These are phyloP conservation scores for Zea luxurians DNA, from an alignment of 176 grass and related monocot genomes.

Conservation along the genomic window DNA sequence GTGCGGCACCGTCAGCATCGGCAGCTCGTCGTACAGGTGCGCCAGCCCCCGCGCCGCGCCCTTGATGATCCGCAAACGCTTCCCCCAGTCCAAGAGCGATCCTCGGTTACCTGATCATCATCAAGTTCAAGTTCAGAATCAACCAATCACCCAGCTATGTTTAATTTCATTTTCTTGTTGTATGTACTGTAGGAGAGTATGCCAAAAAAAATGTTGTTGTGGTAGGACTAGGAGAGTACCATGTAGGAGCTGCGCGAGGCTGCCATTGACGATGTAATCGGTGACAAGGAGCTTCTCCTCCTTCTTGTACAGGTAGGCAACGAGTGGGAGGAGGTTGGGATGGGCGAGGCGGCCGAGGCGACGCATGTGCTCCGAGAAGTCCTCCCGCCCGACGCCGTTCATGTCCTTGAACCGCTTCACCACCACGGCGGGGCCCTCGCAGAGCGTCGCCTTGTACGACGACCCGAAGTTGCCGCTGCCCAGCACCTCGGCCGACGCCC, in stretches of 20 bases:
- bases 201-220: background rate
- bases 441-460: slow-evolving; percentile 85
- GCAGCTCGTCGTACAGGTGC: slow-evolving; percentile 86
- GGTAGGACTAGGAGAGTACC: slow-evolving; percentile 22
- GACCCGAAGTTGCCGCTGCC: slow-evolving; percentile 79
- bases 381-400: slow-evolving; percentile 82
- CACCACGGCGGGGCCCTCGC: slow-evolving; percentile 55
- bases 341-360: slow-evolving; percentile 76
- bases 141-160: too few species aligned
- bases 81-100: slow-evolving; percentile 62
- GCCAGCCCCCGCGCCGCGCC: slow-evolving; percentile 55
- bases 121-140: background rate
- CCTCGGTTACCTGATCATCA: slow-evolving; percentile 34
- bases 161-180: background rate
- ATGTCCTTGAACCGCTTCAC: slow-evolving; percentile 98
- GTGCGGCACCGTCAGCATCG: slow-evolving; percentile 86
- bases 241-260: slow-evolving; percentile 75
- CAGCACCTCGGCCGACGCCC: slow-evolving; percentile 84
- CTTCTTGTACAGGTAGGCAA: slow-evolving; percentile 93
- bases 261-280: slow-evolving; percentile 64
- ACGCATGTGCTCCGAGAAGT: slow-evolving; percentile 96
- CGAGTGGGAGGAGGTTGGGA: slow-evolving; percentile 81
- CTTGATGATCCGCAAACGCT: slow-evolving; percentile 66
- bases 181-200: background rate
- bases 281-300: slow-evolving; percentile 92